Conservation (phyloP, 1,284 basidiomycete genomes). For the Pseudozyma sp. region DNA sequence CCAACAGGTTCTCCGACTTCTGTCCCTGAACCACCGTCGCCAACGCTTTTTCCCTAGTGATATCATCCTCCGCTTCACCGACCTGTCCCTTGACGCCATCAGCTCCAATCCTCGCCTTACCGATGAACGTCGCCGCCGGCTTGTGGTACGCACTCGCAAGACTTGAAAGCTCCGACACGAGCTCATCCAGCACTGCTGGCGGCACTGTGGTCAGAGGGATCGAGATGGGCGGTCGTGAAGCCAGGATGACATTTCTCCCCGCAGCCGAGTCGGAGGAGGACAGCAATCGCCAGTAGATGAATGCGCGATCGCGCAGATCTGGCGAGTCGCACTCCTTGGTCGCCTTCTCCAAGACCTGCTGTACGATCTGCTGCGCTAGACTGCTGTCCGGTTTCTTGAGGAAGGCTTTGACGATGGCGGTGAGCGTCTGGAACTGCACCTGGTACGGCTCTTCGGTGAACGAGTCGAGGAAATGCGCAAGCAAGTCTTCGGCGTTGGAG, state of each 20-base stretch:
- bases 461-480: constrained; percentile 88
- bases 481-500: constrained; percentile 91
- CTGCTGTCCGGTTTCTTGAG: constrained; percentile 91
- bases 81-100: constrained; percentile 42
- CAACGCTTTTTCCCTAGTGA: constrained; percentile 63
- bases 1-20: constrained; percentile 65
- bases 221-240: constrained; percentile 89
- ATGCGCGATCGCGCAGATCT: constrained; percentile 94
- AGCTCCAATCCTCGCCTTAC: constrained; percentile 67
- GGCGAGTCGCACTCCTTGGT: constrained; percentile 97
- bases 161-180: constrained; percentile 76
- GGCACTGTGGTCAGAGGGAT: constrained; percentile 90
- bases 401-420: constrained; percentile 96
- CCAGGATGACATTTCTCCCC: constrained; percentile 90
- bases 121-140: constrained; percentile 75
- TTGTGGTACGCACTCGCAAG: constrained; percentile 96
- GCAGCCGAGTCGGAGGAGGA: constrained; percentile 88
- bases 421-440: constrained; percentile 94
- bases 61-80: constrained; percentile 50
- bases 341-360: constrained; percentile 88
- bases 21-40: constrained; percentile 71
- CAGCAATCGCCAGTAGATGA: constrained; percentile 94
- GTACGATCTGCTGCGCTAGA: constrained; percentile 80
- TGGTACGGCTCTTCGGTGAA: constrained; percentile 94
- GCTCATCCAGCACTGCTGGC: constrained; percentile 89